Evolutionary conservation across 1,284 basidiomycete species (phyloP).

Genomic region (Sanghuangporus sanghuang): DNA sequence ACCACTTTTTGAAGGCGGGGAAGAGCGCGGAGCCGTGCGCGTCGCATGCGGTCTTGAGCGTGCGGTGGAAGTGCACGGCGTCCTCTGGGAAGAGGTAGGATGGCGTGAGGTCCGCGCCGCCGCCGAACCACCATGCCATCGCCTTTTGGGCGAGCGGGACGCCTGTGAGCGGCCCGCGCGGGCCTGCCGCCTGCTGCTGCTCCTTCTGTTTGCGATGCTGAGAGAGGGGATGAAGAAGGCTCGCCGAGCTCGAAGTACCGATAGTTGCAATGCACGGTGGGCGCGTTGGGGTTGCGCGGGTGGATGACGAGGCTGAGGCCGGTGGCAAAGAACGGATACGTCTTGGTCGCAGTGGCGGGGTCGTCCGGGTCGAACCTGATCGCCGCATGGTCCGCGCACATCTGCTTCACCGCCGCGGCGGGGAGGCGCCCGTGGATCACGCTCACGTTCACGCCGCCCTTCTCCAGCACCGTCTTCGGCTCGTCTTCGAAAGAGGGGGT

Average conservation of each 20-base stretch:
- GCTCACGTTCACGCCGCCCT: slow-evolving; percentile 95
- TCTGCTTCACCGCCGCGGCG: slow-evolving; percentile 86
- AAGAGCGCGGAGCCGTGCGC: slow-evolving; percentile 69
- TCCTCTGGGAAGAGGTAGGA: slow-evolving; percentile 90
- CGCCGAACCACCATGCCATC: slow-evolving; percentile 98
- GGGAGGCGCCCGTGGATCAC: slow-evolving; percentile 88
- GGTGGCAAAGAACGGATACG: slow-evolving; percentile 90
- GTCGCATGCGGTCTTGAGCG: slow-evolving; percentile 76
- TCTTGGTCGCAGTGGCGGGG: slow-evolving; percentile 33
- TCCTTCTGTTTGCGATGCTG: slow-evolving; percentile 27
- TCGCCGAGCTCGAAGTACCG: slow-evolving; percentile 93
- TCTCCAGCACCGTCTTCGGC: slow-evolving; percentile 70
- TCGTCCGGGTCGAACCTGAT: slow-evolving; percentile 47
- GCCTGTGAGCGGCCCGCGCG: not conserved
- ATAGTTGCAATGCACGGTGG: slow-evolving; percentile 96
- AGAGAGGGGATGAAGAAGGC: slow-evolving; percentile 24
- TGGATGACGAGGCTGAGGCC: slow-evolving; percentile 93
- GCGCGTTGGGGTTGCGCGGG: slow-evolving; percentile 86
- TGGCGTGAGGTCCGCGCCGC: slow-evolving; percentile 94
- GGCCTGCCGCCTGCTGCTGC: slow-evolving; percentile 26
- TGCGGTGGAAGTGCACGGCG: slow-evolving; percentile 81
- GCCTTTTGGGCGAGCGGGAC: slow-evolving; percentile 18
- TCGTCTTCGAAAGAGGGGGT: slow-evolving; percentile 18
- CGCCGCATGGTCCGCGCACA: slow-evolving; percentile 87
- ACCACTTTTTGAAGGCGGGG: slow-evolving; percentile 89